A percentile compares a stretch with the other conserved stretches of the same genome.
phyloP scores from a whole-genome alignment of 371 early-diverging fungal genomes.

The Lichtheimia corymbifera region DNA sequence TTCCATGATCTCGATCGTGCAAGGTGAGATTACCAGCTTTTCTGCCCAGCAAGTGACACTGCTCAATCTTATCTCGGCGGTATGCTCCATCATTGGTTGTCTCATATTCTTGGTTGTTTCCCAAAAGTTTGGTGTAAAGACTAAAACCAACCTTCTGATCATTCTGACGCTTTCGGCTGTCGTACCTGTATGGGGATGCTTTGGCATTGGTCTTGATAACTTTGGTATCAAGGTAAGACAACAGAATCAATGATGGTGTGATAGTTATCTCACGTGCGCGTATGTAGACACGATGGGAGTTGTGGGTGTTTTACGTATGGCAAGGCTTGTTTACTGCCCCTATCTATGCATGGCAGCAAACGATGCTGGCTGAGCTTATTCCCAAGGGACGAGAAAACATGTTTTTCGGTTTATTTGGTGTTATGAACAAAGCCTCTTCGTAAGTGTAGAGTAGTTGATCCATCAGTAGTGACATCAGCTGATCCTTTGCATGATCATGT shows the following conservation, averaged over 20 bases:
- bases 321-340: conserved; percentile 60
- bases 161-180: conserved; percentile 35
- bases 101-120: conserved; percentile 43
- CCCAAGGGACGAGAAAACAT: conserved; percentile 61
- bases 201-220: conserved; percentile 45
- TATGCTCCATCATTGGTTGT: conserved; percentile 51
- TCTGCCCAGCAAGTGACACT: conserved; percentile 43
- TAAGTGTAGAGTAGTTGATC: conserved; percentile 5
- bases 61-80: conserved; percentile 42
- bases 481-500: no score
- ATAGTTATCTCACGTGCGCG: conserved; percentile 7
- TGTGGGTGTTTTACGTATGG: conserved; percentile 56
- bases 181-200: conserved; percentile 47
- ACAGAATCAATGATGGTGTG: not conserved
- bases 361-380: conserved; percentile 60
- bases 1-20: conserved; percentile 43
- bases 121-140: conserved; percentile 30
- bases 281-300: conserved; percentile 45
- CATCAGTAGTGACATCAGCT: no score
- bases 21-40: conserved; percentile 44
- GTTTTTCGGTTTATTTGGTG: conserved; percentile 63
- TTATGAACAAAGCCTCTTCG: conserved; percentile 61
- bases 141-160: conserved; percentile 43
- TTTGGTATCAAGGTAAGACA: conserved; percentile 38
- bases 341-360: conserved; percentile 57